Conservation (phyloP, 208 protist species). For the Trypanosoma cruzi region DNA sequence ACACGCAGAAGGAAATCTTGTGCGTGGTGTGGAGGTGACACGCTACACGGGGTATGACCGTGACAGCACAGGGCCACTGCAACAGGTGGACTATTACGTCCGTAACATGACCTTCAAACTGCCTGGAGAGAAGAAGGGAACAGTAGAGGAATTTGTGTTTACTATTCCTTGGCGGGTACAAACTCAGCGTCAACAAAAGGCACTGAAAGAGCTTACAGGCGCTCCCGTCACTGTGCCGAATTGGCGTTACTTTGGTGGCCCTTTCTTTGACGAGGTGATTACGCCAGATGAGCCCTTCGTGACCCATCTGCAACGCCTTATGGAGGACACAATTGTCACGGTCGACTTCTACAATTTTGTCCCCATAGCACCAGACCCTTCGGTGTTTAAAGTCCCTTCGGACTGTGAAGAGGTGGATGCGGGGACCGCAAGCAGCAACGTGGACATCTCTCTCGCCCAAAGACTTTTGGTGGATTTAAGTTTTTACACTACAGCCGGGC, state of each 20-base stretch:
- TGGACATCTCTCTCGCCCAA: constrained; percentile 37
- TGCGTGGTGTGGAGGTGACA: constrained; percentile 51
- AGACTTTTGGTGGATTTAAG: constrained; percentile 44
- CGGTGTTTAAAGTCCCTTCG: constrained; percentile 48
- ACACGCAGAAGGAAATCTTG: constrained; percentile 25
- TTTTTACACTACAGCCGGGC: constrained; percentile 26
- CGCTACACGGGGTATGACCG: constrained; percentile 49
- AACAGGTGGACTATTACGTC: constrained; percentile 56
- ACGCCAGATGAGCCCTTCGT: constrained; percentile 29
- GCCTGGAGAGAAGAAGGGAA: neutral
- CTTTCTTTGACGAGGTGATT: constrained; percentile 68
- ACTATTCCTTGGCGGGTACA: constrained; percentile 58
- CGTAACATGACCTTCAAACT: constrained; percentile 14
- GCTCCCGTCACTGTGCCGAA: constrained; percentile 47
- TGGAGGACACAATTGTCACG: constrained; percentile 40
- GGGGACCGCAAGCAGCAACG: constrained; percentile 14
- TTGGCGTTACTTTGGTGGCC: constrained; percentile 71
- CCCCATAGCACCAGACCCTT: constrained; percentile 32
- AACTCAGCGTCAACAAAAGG: constrained; percentile 33
- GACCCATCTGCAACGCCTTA: constrained; percentile 18
- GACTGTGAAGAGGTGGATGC: constrained; percentile 40
- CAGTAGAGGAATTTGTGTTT: constrained; percentile 3
- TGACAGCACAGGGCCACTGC: constrained; percentile 32
- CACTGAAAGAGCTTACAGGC: constrained; percentile 37
- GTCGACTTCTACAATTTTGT: constrained; percentile 82